Evolutionary conservation across 306 rosid species (phyloP).

Genomic region (Cicer bijugum): DNA sequence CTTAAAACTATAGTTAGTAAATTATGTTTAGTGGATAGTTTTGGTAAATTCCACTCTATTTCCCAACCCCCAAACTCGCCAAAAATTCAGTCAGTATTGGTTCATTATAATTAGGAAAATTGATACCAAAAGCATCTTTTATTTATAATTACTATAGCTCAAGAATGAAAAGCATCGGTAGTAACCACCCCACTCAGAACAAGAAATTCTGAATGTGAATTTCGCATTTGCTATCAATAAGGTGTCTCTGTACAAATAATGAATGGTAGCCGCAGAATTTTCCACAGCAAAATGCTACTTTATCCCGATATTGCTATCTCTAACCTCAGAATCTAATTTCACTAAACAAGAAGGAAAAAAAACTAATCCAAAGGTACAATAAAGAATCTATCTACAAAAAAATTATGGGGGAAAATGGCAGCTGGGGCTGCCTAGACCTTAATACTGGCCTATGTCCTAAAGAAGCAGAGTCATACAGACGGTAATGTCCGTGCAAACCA

Average conservation of each 20-base stretch:
- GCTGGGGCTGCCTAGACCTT: constrained; percentile 51
- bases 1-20: too few relatives aligned
- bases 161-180: constrained; percentile 10
- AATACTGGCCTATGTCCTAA: constrained; percentile 43
- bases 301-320: constrained; percentile 50
- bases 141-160: neutral
- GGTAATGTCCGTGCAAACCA: constrained; percentile 72
- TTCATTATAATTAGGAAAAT: neutral
- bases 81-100: neutral
- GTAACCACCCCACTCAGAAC: constrained; percentile 22
- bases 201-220: constrained; percentile 36
- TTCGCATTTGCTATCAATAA: constrained; percentile 51
- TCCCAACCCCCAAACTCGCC: neutral
- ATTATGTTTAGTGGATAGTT: too few relatives aligned
- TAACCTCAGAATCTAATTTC: constrained; percentile 43
- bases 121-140: neutral
- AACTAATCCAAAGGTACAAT: constrained; percentile 37
- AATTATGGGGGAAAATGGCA: constrained; percentile 41
- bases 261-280: constrained; percentile 61
- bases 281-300: constrained; percentile 56
- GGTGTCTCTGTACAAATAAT: constrained; percentile 69
- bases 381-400: constrained; percentile 62
- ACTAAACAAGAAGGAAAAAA: constrained; percentile 34
- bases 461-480: constrained; percentile 54
- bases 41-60: neutral